Evolutionary conservation across 106 monocot genomes (phyloP).

Genomic region (Dendrobium chrysotoxum): DNA sequence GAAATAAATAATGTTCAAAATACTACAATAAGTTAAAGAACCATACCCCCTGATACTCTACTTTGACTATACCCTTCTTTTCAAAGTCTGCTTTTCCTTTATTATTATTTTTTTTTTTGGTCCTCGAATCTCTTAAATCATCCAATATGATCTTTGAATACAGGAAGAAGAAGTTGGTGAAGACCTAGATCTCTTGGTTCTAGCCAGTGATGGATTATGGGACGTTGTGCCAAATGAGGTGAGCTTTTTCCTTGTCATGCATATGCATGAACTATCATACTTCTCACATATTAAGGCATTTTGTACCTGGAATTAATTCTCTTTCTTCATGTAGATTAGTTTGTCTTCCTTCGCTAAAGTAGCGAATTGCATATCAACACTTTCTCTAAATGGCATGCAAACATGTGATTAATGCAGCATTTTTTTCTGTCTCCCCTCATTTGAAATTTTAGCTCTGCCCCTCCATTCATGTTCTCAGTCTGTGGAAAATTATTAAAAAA

Average conservation of each 20-base stretch:
- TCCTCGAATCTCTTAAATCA: neutral
- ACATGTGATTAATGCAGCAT: neutral
- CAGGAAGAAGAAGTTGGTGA: conserved; percentile 60
- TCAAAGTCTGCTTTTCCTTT: neutral
- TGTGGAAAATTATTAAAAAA: too few relatives aligned
- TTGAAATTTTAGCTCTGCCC: too few relatives aligned
- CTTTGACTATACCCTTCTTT: neutral
- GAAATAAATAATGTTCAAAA: neutral
- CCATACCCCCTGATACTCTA: neutral
- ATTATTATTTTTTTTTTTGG: neutral
- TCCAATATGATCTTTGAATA: neutral
- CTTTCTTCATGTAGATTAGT: neutral
- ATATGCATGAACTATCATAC: neutral
- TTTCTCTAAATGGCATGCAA: neutral
- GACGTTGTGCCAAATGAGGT: conserved; percentile 86
- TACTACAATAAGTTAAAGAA: neutral
- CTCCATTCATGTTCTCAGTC: too few relatives aligned
- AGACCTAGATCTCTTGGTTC: conserved; percentile 62
- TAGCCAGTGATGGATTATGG: conserved; percentile 85
- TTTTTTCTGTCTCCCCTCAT: too few relatives aligned
- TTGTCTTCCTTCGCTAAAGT: neutral
- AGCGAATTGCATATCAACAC: neutral
- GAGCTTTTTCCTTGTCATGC: neutral
- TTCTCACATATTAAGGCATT: neutral
- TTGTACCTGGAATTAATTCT: neutral